A percentile compares a stretch with the other conserved stretches of the same genome.
Conservation (phyloP, 371 early-diverging fungal species). For the Phascolomyces articulosus region DNA sequence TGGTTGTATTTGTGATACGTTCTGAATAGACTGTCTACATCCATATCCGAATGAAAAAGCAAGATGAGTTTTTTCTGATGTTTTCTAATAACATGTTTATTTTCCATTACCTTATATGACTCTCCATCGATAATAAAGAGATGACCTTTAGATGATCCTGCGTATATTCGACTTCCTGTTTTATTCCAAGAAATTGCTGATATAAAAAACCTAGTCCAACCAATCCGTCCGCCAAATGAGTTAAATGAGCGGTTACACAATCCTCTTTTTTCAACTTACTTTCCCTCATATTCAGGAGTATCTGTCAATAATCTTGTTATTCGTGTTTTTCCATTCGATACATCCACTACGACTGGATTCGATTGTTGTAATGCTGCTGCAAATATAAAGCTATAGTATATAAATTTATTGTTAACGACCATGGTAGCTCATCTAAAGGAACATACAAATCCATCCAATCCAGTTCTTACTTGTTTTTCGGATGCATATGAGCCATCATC, state of each 20-base stretch:
- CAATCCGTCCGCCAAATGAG: too few species aligned
- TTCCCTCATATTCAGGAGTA: slow-evolving; percentile 18
- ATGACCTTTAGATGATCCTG: slow-evolving; percentile 75
- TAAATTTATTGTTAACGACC: neutral
- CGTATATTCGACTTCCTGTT: slow-evolving; percentile 66
- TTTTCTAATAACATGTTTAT: too few species aligned
- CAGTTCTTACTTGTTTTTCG: slow-evolving; percentile 61
- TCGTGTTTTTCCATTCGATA: slow-evolving; percentile 28
- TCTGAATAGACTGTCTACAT: slow-evolving; percentile 17
- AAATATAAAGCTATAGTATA: slow-evolving; percentile 46
- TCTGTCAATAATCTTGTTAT: slow-evolving; percentile 18
- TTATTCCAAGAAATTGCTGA: slow-evolving; percentile 50
- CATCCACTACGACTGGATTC: slow-evolving; percentile 55
- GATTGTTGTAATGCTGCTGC: slow-evolving; percentile 58
- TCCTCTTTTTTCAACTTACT: too few species aligned
- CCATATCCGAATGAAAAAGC: too few species aligned
- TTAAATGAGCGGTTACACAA: too few species aligned
- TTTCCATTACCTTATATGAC: slow-evolving; percentile 48
- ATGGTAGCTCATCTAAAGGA: neutral
- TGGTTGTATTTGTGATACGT: slow-evolving; percentile 55
- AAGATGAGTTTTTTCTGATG: too few species aligned
- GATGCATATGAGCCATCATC: slow-evolving; percentile 72
- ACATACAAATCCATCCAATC: neutral
- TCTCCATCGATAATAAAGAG: slow-evolving; percentile 63
- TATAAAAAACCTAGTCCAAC: slow-evolving; percentile 22